phyloP scores from a whole-genome alignment of 331 rosid genomes.

The Malus hybrid region DNA sequence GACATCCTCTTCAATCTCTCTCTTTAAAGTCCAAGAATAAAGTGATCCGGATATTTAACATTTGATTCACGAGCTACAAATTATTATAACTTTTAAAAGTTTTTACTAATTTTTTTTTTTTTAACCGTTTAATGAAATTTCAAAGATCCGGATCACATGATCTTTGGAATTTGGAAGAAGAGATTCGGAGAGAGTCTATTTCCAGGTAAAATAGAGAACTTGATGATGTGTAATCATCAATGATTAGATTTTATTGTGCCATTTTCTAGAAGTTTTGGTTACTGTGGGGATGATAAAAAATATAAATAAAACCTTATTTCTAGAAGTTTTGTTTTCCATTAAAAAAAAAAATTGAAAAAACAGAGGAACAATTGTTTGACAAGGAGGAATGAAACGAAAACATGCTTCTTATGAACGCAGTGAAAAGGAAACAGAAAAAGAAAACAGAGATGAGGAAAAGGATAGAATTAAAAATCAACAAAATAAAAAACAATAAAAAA shows the following conservation, averaged over 20 bases:
- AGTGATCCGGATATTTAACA: too few species aligned
- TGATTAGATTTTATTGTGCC: not conserved
- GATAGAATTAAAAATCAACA: not conserved
- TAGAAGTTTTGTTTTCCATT: too few species aligned
- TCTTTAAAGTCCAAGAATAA: too few species aligned
- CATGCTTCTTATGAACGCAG: not conserved
- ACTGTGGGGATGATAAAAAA: not conserved
- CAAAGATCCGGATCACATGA: rapidly evolving
- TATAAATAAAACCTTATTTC: too few species aligned
- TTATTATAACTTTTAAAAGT: too few species aligned
- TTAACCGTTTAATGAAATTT: too few species aligned
- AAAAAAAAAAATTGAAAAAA: not conserved
- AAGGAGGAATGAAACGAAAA: not conserved
- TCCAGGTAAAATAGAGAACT: not conserved
- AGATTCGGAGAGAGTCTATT: rapidly evolving
- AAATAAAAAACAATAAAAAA: too few species aligned
- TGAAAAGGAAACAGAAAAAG: not conserved
- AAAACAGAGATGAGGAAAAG: not conserved
- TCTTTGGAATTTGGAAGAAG: rapidly evolving
- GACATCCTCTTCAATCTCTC: too few species aligned
- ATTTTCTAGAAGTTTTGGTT: not conserved
- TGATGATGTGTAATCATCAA: not conserved
- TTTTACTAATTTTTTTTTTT: too few species aligned
- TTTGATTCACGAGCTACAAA: rapidly evolving
- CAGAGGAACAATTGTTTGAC: not conserved